A percentile compares a stretch with the other conserved stretches of the same genome.
Evolutionary conservation across 345 rosid genomes (phyloP).

Genomic region (Dipteronia sinensis): DNA sequence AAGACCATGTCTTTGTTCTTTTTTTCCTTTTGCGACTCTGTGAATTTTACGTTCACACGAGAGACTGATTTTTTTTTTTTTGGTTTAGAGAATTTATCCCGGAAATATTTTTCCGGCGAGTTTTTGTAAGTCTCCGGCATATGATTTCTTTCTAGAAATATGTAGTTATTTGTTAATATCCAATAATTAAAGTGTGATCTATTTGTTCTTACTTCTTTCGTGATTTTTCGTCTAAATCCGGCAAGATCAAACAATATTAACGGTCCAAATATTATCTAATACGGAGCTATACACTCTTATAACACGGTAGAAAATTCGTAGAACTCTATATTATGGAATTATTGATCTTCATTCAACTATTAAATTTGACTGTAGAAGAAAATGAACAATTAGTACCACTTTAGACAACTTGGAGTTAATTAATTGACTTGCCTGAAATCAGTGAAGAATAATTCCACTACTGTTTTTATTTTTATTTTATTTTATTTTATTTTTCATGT

Average conservation of each 20-base stretch:
- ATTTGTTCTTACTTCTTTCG: not conserved
- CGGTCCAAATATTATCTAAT: no score
- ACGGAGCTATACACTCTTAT: no score
- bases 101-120: conserved; percentile 49
- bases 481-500: not conserved
- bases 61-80: conserved; percentile 14
- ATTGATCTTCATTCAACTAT: no score
- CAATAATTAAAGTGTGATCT: not conserved
- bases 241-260: no score
- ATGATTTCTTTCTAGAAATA: conserved; percentile 51
- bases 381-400: no score
- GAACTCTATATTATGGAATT: no score
- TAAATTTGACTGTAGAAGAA: no score
- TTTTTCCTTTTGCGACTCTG: not conserved
- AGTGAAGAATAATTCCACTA: not conserved
- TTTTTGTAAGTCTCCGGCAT: conserved; percentile 47
- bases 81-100: conserved; percentile 23
- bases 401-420: no score
- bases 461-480: no score
- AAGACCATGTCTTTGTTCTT: not conserved
- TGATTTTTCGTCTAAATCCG: no score
- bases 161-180: conserved; percentile 11
- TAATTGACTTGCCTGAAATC: not conserved
- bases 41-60: conserved; percentile 27
- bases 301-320: no score